Conservation (phyloP, 768 basidiomycete species). For the Sarcomyxa edulis region DNA sequence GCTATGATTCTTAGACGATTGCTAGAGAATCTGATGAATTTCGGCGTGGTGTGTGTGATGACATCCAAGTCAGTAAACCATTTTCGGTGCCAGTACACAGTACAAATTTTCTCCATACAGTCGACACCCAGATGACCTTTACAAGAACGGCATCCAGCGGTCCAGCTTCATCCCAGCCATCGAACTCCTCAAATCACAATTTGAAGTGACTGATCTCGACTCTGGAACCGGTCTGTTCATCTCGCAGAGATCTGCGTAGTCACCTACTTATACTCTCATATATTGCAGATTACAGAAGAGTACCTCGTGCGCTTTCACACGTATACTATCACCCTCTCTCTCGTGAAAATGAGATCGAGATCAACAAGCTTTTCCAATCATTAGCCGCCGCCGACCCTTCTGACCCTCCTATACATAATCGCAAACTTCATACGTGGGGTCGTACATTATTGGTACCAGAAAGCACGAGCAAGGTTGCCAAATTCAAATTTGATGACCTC, state of each 20-base stretch:
- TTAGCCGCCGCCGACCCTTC: conserved; percentile 48
- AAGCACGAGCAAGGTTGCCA: conserved; percentile 74
- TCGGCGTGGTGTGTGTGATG: conserved; percentile 91
- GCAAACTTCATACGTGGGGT: conserved; percentile 84
- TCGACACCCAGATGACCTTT: conserved; percentile 94
- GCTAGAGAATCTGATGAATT: conserved; percentile 78
- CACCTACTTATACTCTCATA: conserved; percentile 1
- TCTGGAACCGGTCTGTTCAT: conserved; percentile 77
- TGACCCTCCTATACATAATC: conserved; percentile 54
- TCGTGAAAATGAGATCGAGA: conserved; percentile 57
- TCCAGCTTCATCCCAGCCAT: conserved; percentile 94
- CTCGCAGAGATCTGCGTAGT: conserved; percentile 1
- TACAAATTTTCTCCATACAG: conserved; percentile 37
- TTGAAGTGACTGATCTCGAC: conserved; percentile 88
- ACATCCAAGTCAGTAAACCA: conserved; percentile 84
- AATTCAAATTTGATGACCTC: conserved; percentile 80
- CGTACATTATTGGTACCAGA: conserved; percentile 75
- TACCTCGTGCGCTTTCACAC: conserved; percentile 88
- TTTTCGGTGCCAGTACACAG: conserved; percentile 4
- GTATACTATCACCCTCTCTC: conserved; percentile 87
- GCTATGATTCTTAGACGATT: conserved; percentile 96
- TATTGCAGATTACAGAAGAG: conserved; percentile 81
- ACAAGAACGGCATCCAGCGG: conserved; percentile 98
- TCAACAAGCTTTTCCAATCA: conserved; percentile 80
- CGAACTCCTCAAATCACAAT: conserved; percentile 82